These are phyloP conservation scores for Populus tomentosa DNA, from an alignment of 441 rosid species.

Conservation along the genomic window DNA sequence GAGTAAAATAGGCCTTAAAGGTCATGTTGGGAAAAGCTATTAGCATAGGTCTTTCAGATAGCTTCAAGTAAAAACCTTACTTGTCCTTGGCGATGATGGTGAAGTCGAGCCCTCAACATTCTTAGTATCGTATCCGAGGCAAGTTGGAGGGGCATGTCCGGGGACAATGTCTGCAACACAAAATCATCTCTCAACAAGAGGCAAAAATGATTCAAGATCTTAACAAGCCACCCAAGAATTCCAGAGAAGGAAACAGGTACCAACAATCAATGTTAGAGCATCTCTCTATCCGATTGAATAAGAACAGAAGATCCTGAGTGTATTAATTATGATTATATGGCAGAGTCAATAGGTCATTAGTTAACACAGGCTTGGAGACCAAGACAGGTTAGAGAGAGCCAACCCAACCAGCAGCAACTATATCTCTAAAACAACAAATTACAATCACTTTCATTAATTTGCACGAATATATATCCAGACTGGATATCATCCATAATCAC, in stretches of 20 bases:
- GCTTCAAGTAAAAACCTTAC: constrained; percentile 37
- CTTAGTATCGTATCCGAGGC: constrained; percentile 90
- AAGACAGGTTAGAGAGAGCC: not conserved
- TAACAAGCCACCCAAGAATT: constrained; percentile 8
- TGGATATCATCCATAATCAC: not conserved
- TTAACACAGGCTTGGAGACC: not conserved
- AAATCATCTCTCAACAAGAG: constrained; percentile 14
- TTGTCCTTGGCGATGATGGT: constrained; percentile 91
- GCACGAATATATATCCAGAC: not conserved
- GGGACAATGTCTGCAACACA: constrained; percentile 71
- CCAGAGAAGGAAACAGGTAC: not conserved
- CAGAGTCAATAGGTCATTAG: not conserved
- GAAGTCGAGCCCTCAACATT: constrained; percentile 96
- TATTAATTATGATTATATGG: not conserved
- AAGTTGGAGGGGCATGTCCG: constrained; percentile 92
- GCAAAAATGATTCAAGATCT: constrained; percentile 6
- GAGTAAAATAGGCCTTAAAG: not conserved
- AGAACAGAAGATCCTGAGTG: not conserved
- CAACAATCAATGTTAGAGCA: not conserved
- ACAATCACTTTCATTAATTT: not conserved
- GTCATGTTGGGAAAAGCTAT: not conserved
- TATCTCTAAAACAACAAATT: not conserved
- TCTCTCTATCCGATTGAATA: not conserved
- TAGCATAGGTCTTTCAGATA: not conserved
- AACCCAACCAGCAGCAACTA: not conserved